Conservation (phyloP, 2,329 filamentous ascomycete genomes). For the Stachybotrys elegans region DNA sequence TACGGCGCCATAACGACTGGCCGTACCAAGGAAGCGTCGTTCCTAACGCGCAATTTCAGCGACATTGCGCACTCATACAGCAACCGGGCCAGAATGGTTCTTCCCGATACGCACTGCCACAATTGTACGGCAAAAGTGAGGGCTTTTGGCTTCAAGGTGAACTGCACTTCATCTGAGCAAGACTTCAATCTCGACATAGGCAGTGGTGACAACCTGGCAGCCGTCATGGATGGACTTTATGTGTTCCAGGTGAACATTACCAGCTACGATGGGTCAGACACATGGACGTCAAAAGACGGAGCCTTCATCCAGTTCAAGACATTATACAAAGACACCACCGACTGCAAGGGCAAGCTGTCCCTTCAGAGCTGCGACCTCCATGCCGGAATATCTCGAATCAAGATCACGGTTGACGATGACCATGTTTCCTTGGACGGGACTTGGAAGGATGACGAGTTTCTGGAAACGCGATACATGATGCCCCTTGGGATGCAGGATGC, state of each 20-base stretch:
- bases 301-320: slow-evolving; percentile 12
- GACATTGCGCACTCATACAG: slow-evolving; percentile 13
- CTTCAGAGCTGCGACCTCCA: slow-evolving; percentile 15
- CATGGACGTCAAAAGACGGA: slow-evolving; percentile 5
- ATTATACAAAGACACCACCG: slow-evolving; percentile 10
- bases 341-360: slow-evolving; percentile 9
- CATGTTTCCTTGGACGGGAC: slow-evolving; percentile 8
- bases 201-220: not conserved
- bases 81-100: slow-evolving; percentile 10
- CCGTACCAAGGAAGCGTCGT: slow-evolving; percentile 9
- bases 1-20: slow-evolving; percentile 14
- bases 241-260: slow-evolving; percentile 14
- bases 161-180: slow-evolving; percentile 9
- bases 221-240: slow-evolving; percentile 8
- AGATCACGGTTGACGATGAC: slow-evolving; percentile 3
- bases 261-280: slow-evolving; percentile 7
- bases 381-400: slow-evolving; percentile 11
- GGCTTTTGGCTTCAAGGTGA: slow-evolving; percentile 13
- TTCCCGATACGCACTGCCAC: slow-evolving; percentile 8
- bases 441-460: slow-evolving; percentile 14
- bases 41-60: slow-evolving; percentile 15
- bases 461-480: slow-evolving; percentile 13
- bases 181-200: slow-evolving; percentile 9
- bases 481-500: slow-evolving; percentile 7
- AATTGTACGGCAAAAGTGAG: slow-evolving; percentile 12